phyloP scores from a whole-genome alignment of 2,329 filamentous ascomycete genomes.

The Cladosporium sp. region DNA sequence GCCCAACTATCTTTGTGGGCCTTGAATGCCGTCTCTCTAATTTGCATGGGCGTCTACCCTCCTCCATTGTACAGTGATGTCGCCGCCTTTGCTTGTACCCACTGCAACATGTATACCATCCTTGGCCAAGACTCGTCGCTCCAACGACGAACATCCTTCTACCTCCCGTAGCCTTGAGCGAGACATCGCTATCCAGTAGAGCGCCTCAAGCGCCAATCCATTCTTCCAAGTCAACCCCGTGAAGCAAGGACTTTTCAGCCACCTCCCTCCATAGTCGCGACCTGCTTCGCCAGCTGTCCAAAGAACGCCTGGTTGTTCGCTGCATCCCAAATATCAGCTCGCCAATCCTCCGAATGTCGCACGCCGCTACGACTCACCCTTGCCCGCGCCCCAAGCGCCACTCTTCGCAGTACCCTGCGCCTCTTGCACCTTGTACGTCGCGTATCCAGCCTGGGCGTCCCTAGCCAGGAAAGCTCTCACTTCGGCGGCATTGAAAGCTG shows the following conservation, averaged over 20 bases:
- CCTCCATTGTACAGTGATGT: not conserved
- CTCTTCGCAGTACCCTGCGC: constrained; percentile 29
- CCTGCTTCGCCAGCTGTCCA: constrained; percentile 49
- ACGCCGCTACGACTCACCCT: constrained; percentile 35
- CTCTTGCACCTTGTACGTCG: constrained; percentile 29
- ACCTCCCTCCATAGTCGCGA: constrained; percentile 41
- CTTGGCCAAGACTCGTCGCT: not conserved
- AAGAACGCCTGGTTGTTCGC: constrained; percentile 45
- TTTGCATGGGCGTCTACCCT: not conserved
- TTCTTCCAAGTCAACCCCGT: not conserved
- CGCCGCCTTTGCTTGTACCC: not conserved
- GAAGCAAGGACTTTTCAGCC: constrained; percentile 26
- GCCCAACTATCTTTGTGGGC: not conserved
- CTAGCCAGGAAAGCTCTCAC: constrained; percentile 47
- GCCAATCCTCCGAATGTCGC: not conserved
- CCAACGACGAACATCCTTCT: not conserved
- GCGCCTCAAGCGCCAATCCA: not conserved
- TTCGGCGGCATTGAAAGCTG: constrained; percentile 48
- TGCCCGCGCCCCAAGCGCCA: constrained; percentile 42
- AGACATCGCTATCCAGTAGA: not conserved
- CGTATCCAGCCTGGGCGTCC: constrained; percentile 36
- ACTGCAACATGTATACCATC: not conserved
- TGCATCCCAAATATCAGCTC: not conserved
- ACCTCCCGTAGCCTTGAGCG: not conserved
- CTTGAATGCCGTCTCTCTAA: not conserved